Evolutionary conservation across 2,329 filamentous ascomycete species (phyloP).

Genomic region (Aspergillus sergii): DNA sequence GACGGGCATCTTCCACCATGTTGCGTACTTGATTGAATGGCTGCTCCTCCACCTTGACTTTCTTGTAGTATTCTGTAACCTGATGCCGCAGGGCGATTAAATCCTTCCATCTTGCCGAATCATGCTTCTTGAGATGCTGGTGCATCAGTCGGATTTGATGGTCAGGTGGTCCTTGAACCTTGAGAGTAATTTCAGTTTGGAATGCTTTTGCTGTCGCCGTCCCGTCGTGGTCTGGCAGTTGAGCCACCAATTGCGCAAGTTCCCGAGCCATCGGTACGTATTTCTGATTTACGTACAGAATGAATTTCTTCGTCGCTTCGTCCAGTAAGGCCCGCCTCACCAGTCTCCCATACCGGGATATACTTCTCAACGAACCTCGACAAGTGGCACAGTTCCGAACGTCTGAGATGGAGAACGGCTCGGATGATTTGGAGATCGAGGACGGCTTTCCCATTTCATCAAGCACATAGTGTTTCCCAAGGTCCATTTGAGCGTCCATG

Average conservation of each 20-base stretch:
- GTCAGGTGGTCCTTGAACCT: slow-evolving; percentile 19
- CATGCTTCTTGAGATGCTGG: slow-evolving; percentile 21
- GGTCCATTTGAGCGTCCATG: slow-evolving; percentile 61
- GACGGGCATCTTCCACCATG: slow-evolving; percentile 38
- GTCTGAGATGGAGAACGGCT: slow-evolving; percentile 54
- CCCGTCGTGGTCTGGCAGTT: slow-evolving; percentile 24
- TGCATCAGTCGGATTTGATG: slow-evolving; percentile 30
- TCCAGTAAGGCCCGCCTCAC: slow-evolving; percentile 60
- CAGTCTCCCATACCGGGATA: slow-evolving; percentile 49
- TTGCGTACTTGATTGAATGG: slow-evolving; percentile 40
- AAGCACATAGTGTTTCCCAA: slow-evolving; percentile 41
- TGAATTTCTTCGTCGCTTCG: slow-evolving; percentile 61
- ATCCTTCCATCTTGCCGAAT: slow-evolving; percentile 25
- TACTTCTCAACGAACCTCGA: slow-evolving; percentile 58
- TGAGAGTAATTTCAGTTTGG: slow-evolving; percentile 16
- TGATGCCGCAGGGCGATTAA: slow-evolving; percentile 30
- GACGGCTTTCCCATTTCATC: slow-evolving; percentile 28
- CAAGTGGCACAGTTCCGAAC: slow-evolving; percentile 62
- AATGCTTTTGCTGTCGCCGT: not conserved
- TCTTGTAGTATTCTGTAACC: slow-evolving; percentile 31
- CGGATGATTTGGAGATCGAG: slow-evolving; percentile 31
- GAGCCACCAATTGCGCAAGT: slow-evolving; percentile 28
- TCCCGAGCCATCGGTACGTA: slow-evolving; percentile 45
- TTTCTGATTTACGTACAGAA: slow-evolving; percentile 53
- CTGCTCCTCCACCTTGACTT: slow-evolving; percentile 41